These are phyloP conservation scores for Fusarium buxicola DNA, from an alignment of 2,329 filamentous ascomycete genomes.

Conservation along the genomic window DNA sequence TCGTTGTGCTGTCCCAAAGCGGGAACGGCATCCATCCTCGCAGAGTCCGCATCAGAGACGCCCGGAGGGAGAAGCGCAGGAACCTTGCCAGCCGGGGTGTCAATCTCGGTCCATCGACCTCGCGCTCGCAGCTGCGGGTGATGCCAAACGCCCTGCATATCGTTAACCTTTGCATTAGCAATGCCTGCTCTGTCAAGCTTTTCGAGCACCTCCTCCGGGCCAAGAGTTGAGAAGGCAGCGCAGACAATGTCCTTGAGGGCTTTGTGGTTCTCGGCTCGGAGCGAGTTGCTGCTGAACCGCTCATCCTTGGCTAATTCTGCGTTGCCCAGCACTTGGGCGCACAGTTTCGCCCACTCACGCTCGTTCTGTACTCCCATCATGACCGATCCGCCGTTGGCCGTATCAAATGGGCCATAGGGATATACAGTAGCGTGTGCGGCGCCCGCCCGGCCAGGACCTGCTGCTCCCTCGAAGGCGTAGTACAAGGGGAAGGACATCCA, in stretches of 20 bases:
- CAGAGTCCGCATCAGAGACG: slow-evolving; percentile 36
- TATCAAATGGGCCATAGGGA: slow-evolving; percentile 66
- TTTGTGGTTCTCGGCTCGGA: slow-evolving; percentile 59
- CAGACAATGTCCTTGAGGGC: slow-evolving; percentile 60
- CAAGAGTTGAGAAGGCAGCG: slow-evolving; percentile 53
- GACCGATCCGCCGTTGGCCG: slow-evolving; percentile 59
- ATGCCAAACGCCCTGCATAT: slow-evolving; percentile 65
- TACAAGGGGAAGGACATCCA: slow-evolving; percentile 70
- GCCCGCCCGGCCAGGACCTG: slow-evolving; percentile 58
- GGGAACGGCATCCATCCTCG: slow-evolving; percentile 59
- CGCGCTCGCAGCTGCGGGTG: slow-evolving; percentile 64
- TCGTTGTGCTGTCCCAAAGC: slow-evolving; percentile 59
- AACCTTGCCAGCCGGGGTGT: slow-evolving; percentile 59
- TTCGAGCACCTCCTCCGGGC: slow-evolving; percentile 54
- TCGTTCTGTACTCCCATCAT: slow-evolving; percentile 70
- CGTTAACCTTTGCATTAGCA: slow-evolving; percentile 66
- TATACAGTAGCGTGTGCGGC: slow-evolving; percentile 67
- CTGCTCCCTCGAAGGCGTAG: slow-evolving; percentile 61
- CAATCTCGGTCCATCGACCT: slow-evolving; percentile 62
- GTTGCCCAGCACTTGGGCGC: slow-evolving; percentile 57
- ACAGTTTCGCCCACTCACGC: slow-evolving; percentile 65
- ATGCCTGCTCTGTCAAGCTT: slow-evolving; percentile 61
- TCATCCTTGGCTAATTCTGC: slow-evolving; percentile 56
- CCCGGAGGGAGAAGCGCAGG: slow-evolving; percentile 64
- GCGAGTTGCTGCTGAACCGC: slow-evolving; percentile 60